Conservation (phyloP, 495 filamentous ascomycete species). For the Penicillium simplicissimum region DNA sequence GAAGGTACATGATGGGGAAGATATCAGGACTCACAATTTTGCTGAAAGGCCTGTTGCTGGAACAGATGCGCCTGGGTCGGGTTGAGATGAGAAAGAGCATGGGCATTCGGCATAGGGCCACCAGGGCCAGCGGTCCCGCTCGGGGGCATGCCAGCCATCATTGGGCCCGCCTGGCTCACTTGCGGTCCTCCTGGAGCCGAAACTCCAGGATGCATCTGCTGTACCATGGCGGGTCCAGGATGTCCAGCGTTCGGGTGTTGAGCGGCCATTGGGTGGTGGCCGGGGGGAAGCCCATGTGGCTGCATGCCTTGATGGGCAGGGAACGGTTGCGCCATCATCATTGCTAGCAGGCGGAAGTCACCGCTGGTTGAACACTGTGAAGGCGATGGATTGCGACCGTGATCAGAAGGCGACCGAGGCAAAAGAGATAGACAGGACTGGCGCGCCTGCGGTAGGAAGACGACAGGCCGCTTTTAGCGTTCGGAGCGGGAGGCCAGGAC, state of each 20-base stretch:
- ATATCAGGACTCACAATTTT: constrained; percentile 38
- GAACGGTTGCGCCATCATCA: constrained; percentile 70
- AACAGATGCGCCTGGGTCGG: constrained; percentile 66
- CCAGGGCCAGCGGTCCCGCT: constrained; percentile 55
- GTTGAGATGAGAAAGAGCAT: constrained; percentile 78
- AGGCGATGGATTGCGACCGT: constrained; percentile 17
- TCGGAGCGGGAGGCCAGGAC: constrained; percentile 45
- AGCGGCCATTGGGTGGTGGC: constrained; percentile 75
- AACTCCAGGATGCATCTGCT: constrained; percentile 82
- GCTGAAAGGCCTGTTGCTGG: constrained; percentile 55
- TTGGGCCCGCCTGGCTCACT: constrained; percentile 73
- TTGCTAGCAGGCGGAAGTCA: constrained; percentile 57
- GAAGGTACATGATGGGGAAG: not conserved
- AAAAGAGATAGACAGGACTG: constrained; percentile 26
- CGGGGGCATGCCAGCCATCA: constrained; percentile 82
- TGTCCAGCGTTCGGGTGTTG: constrained; percentile 68
- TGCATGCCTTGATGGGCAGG: constrained; percentile 73
- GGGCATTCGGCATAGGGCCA: constrained; percentile 66
- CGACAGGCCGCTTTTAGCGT: constrained; percentile 46
- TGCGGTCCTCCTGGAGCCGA: constrained; percentile 76
- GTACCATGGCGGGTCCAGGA: constrained; percentile 63
- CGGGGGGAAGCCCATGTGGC: constrained; percentile 72
- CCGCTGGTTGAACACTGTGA: constrained; percentile 33
- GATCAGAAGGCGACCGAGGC: constrained; percentile 18
- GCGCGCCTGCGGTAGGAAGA: constrained; percentile 42